Evolutionary conservation across 2,329 filamentous ascomycete species (phyloP).

Genomic region (Orbilia javanica): DNA sequence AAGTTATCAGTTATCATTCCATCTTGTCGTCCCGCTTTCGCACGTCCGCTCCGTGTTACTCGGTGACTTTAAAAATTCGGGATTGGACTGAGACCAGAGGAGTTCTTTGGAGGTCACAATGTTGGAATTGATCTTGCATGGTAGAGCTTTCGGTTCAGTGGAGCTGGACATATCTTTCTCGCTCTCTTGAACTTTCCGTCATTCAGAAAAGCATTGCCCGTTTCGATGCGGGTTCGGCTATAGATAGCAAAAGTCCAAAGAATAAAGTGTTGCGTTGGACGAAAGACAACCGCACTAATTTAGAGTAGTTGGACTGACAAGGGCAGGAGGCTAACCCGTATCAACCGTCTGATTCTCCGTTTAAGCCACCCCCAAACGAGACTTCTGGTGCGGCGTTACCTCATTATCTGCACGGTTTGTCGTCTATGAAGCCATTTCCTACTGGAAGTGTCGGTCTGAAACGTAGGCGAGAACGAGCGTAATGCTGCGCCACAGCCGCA

Average conservation of each 20-base stretch:
- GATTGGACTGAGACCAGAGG: slow-evolving; percentile 23
- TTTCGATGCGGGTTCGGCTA: slow-evolving; percentile 56
- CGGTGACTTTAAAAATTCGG: slow-evolving; percentile 46
- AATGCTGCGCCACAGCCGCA: slow-evolving; percentile 55
- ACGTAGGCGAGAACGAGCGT: slow-evolving; percentile 24
- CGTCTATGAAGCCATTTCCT: slow-evolving; percentile 20
- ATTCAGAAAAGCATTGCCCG: slow-evolving; percentile 56
- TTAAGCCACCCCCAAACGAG: slow-evolving; percentile 49
- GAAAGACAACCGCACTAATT: slow-evolving; percentile 14
- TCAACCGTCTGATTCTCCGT: background rate
- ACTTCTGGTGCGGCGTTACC: slow-evolving; percentile 49
- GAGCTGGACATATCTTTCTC: slow-evolving; percentile 7
- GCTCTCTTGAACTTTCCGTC: slow-evolving; percentile 56
- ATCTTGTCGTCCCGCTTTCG: slow-evolving; percentile 55
- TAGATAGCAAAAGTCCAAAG: slow-evolving; percentile 27
- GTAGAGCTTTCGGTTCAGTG: slow-evolving; percentile 22
- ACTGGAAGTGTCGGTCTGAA: slow-evolving; percentile 25
- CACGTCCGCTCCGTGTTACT: slow-evolving; percentile 43
- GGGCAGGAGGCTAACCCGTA: slow-evolving; percentile 3
- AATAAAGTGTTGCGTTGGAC: slow-evolving; percentile 36
- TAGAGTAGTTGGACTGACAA: background rate
- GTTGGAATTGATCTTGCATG: slow-evolving; percentile 10
- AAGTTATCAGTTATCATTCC: slow-evolving; percentile 56
- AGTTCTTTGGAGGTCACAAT: slow-evolving; percentile 16
- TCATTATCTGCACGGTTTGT: slow-evolving; percentile 40